A percentile compares a stretch with the other conserved stretches of the same genome.
Evolutionary conservation across 2,329 filamentous ascomycete genomes (phyloP).

Genomic region (Spiromastix sp.): DNA sequence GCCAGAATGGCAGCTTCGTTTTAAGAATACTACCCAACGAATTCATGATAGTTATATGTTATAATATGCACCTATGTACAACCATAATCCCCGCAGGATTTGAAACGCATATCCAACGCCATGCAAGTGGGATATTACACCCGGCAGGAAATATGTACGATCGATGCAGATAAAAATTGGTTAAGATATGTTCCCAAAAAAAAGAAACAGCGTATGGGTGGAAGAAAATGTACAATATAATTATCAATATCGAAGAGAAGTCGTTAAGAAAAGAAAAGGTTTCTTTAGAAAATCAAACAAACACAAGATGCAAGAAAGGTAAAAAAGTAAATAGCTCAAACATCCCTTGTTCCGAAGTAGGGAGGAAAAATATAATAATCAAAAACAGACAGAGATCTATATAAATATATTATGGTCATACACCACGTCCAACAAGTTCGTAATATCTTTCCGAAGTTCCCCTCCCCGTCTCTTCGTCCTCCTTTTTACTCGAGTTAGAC

Average conservation of each 20-base stretch:
- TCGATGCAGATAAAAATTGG: not conserved
- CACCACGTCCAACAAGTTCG: conserved; percentile 18
- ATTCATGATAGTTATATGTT: no score
- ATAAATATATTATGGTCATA: conserved; percentile 3
- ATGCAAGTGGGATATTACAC: no score
- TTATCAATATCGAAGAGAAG: no score
- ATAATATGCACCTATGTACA: no score
- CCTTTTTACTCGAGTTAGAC: conserved; percentile 28
- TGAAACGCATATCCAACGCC: no score
- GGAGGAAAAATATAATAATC: no score
- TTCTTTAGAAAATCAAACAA: not conserved
- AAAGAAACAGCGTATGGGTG: not conserved
- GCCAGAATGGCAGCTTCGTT: no score
- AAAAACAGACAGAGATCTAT: no score
- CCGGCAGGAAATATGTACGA: no score
- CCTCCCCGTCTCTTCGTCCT: conserved; percentile 26
- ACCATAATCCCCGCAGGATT: no score
- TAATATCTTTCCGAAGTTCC: conserved; percentile 26
- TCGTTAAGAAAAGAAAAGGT: not conserved
- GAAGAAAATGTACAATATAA: not conserved
- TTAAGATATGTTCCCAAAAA: not conserved
- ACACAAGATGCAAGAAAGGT: not conserved
- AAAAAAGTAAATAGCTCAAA: not conserved
- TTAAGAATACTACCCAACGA: no score
- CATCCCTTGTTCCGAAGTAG: no score